These are phyloP conservation scores for Candolleomyces efflorescens DNA, from an alignment of 768 basidiomycete species.

Conservation along the genomic window DNA sequence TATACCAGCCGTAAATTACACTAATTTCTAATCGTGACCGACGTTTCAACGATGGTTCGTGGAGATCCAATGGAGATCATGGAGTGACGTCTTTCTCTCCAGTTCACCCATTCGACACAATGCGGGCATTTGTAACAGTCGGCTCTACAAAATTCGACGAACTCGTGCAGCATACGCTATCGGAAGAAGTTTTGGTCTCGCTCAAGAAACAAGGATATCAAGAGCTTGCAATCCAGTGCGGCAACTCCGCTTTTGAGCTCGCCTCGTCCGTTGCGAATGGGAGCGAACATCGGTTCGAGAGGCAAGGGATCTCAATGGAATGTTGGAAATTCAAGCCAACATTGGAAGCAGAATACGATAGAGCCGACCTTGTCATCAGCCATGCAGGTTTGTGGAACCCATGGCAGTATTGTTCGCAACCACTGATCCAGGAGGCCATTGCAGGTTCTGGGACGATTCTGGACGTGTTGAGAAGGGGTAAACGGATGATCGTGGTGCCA, in stretches of 20 bases:
- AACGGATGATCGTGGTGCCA: slow-evolving; percentile 82
- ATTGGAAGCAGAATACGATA: slow-evolving; percentile 58
- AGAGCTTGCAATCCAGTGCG: slow-evolving; percentile 71
- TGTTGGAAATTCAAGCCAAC: slow-evolving; percentile 74
- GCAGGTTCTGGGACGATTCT: slow-evolving; percentile 93
- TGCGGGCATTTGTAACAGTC: slow-evolving; percentile 75
- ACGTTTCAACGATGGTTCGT: too few species aligned
- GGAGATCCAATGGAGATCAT: too few species aligned
- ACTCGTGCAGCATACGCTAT: slow-evolving; percentile 59
- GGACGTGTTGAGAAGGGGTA: slow-evolving; percentile 72
- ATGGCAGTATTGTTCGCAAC: not conserved
- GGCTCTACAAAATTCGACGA: slow-evolving; percentile 86
- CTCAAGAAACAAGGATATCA: slow-evolving; percentile 55
- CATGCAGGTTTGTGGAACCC: slow-evolving; percentile 72
- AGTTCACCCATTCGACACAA: slow-evolving; percentile 12
- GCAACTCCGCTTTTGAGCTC: slow-evolving; percentile 53
- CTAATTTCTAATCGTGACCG: not conserved
- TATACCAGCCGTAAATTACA: too few species aligned
- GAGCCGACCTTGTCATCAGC: slow-evolving; percentile 79
- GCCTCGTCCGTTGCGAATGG: slow-evolving; percentile 25
- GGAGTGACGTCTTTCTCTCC: not conserved
- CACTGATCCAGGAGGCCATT: not conserved
- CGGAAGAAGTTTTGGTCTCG: slow-evolving; percentile 50
- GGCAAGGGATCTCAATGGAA: slow-evolving; percentile 50
- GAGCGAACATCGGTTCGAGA: slow-evolving; percentile 21